Evolutionary conservation across 2,329 filamentous ascomycete species (phyloP).

Genomic region (Colletotrichum viniferum): DNA sequence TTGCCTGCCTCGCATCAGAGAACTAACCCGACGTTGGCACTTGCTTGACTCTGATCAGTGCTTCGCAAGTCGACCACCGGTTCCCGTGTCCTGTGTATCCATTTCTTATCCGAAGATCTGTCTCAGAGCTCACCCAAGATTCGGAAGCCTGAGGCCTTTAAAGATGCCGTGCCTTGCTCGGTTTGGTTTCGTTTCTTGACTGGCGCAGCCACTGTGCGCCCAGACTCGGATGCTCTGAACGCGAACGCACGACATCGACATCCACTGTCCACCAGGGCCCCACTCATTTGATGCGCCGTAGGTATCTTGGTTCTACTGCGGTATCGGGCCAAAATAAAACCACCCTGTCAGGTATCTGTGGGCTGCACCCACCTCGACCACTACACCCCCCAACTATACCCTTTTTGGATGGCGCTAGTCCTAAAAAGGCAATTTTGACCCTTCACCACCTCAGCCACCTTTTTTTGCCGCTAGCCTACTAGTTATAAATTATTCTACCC

Average conservation of each 20-base stretch:
- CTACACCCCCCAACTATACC: no score
- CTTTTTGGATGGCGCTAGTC: no score
- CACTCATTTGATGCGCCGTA: not conserved
- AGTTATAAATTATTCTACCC: no score
- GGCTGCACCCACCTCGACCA: no score
- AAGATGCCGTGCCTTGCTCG: not conserved
- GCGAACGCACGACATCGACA: not conserved
- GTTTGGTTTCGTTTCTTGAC: constrained; percentile 7
- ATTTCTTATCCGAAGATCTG: not conserved
- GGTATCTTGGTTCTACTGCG: constrained; percentile 14
- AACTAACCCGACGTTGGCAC: not conserved
- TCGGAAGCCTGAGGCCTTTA: not conserved
- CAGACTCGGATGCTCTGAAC: not conserved
- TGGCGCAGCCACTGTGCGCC: constrained; percentile 1
- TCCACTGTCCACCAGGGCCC: not conserved
- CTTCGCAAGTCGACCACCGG: not conserved
- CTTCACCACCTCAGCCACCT: no score
- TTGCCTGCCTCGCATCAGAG: not conserved
- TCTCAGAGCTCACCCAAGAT: not conserved
- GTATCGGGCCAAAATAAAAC: no score
- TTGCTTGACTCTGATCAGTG: not conserved
- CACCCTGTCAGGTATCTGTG: no score
- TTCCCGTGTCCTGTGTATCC: not conserved
- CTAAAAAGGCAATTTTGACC: no score
- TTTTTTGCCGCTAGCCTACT: no score